phyloP scores from a whole-genome alignment of 768 basidiomycete genomes.

The Lentinus brumalis region DNA sequence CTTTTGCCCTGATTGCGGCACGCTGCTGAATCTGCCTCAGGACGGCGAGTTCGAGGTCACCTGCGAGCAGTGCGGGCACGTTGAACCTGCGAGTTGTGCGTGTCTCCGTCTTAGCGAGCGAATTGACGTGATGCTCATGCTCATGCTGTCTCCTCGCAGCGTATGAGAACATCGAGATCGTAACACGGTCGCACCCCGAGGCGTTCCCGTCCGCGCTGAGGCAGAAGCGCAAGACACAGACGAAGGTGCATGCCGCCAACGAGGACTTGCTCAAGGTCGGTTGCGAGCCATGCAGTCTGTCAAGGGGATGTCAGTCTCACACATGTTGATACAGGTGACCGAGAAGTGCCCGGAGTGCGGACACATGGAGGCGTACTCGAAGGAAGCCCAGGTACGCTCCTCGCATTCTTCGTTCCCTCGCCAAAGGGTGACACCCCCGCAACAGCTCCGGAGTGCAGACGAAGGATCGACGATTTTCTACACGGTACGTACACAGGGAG shows the following conservation, averaged over 20 bases:
- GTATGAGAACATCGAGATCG: slow-evolving; percentile 89
- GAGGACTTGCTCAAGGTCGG: slow-evolving; percentile 65
- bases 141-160: slow-evolving; percentile 45
- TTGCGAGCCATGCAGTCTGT: background rate
- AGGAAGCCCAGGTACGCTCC: slow-evolving; percentile 78
- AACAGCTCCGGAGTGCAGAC: slow-evolving; percentile 83
- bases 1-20: slow-evolving; percentile 94
- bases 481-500: slow-evolving; percentile 57
- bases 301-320: background rate
- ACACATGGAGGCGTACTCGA: slow-evolving; percentile 82
- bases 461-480: slow-evolving; percentile 95
- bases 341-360: slow-evolving; percentile 91
- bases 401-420: background rate
- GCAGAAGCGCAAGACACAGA: slow-evolving; percentile 89
- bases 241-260: slow-evolving; percentile 71
- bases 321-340: slow-evolving; percentile 56
- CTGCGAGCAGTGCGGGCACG: slow-evolving; percentile 88
- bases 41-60: slow-evolving; percentile 71
- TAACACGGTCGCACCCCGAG: slow-evolving; percentile 88
- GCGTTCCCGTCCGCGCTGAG: slow-evolving; percentile 90
- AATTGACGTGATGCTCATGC: background rate
- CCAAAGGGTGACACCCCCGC: background rate
- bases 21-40: slow-evolving; percentile 79
- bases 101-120: slow-evolving; percentile 21
- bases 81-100: slow-evolving; percentile 89